Conservation (phyloP, 2,329 filamentous ascomycete genomes). For the Dactylellina drechsleri region DNA sequence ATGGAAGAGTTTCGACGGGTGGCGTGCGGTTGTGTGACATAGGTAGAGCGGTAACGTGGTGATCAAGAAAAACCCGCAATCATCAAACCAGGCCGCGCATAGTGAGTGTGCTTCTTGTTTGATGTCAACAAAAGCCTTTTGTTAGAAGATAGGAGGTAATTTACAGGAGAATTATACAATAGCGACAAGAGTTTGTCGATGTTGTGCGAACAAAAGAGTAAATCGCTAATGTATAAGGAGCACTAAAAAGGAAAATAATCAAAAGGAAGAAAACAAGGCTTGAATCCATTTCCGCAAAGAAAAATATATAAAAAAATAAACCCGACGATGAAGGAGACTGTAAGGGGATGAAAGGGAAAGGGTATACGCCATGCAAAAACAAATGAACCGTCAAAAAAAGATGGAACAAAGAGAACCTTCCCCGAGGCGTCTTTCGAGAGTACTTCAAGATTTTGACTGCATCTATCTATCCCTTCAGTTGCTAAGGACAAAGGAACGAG, state of each 20-base stretch:
- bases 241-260: constrained; percentile 42
- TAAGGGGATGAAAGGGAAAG: constrained; percentile 28
- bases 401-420: constrained; percentile 17
- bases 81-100: constrained; percentile 5
- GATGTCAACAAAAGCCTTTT: constrained; percentile 38
- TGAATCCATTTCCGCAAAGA: constrained; percentile 51
- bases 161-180: constrained; percentile 54
- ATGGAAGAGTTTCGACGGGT: too few species aligned
- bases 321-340: constrained; percentile 23
- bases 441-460: constrained; percentile 42
- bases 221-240: constrained; percentile 52
- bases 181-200: constrained; percentile 26
- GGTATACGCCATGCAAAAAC: constrained; percentile 54
- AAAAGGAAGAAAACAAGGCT: constrained; percentile 25
- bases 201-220: constrained; percentile 22
- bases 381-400: constrained; percentile 37
- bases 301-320: constrained; percentile 4
- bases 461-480: constrained; percentile 32
- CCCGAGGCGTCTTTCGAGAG: constrained; percentile 49
- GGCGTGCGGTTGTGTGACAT: too few species aligned
- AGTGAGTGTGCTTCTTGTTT: not conserved
- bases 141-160: constrained; percentile 43
- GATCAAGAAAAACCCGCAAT: constrained; percentile 4
- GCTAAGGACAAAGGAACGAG: constrained; percentile 11
- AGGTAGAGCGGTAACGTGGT: not conserved